Base-by-base conservation (phyloP, 176 grass and related monocot species). In the Oryza australiensis region DNA sequence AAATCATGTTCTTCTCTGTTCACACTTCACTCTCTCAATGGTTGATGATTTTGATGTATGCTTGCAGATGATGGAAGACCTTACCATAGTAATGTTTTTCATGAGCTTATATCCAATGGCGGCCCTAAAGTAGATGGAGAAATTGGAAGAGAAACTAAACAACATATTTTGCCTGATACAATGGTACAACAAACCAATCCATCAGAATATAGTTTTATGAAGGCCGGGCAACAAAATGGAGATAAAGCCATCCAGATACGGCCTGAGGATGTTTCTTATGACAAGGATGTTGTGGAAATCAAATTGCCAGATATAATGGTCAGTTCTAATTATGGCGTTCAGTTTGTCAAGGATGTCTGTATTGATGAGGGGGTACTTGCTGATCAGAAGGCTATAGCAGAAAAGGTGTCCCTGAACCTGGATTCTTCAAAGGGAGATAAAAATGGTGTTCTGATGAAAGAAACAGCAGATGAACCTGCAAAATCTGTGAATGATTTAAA, bases 311-410 rank as follows among this genome's bases (percentile, higher is more conserved):
- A 89, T 12, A 81, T 81, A 32, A 70, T 88, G 40, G 62, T 86
- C 55, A 84, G 79, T 81, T 76, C 76, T 14, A 68, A 87, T 85
- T 74, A 89, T 28, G 60, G 78, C 45, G 74, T 62, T 24, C 74
- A 93, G 33, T 91, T 91, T 87, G 83, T 97, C 27, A 97, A 97
- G 74, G 94, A 97, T 81, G 90, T 97, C 42, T 91, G 91, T 79
- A 83, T 97, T 65, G 94, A 97, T 84, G 94, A 89, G 65, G 90
- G 87, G 30, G 62, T 78, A 60, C 41, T 80, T 82, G 41, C 62
- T 84, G 74, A 81, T 64, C 60, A 89, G 68, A 89, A 84, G 76
- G 55, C 12, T 67, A 81, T 42, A 8, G 51, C n/a, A 62, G 83
- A 89, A 72, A 87, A 72, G 60, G 46, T 72, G 7, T 64, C 24